phyloP scores from a whole-genome alignment of 495 filamentous ascomycete species.

The Penicillium angulare region DNA sequence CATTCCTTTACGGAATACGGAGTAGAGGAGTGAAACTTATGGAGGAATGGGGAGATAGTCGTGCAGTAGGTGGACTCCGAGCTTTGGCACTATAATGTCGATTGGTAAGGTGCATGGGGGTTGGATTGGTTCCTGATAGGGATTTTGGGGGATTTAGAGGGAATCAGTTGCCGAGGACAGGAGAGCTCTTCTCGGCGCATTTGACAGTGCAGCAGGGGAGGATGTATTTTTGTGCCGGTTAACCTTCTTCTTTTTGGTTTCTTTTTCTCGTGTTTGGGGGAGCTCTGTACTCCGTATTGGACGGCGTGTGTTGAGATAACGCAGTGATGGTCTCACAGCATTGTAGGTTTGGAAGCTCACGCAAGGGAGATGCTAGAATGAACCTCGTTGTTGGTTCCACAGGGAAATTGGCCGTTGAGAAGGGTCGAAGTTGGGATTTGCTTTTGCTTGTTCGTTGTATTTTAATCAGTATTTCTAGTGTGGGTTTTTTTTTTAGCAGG shows the following conservation, averaged over 20 bases:
- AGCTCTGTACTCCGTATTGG: too few species aligned
- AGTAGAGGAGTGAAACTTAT: too few species aligned
- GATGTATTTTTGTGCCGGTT: too few species aligned
- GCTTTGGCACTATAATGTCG: not conserved
- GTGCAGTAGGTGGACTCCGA: slow-evolving; percentile 1
- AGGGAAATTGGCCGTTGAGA: too few species aligned
- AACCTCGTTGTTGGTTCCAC: too few species aligned
- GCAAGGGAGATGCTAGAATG: not conserved
- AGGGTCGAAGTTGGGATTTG: too few species aligned
- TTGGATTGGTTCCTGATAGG: not conserved
- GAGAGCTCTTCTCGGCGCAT: not conserved
- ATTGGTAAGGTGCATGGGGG: slow-evolving; percentile 3
- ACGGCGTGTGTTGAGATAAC: too few species aligned
- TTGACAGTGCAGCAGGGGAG: too few species aligned
- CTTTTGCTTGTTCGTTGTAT: not conserved
- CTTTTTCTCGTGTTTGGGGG: too few species aligned
- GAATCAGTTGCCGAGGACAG: not conserved
- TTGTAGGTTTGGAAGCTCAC: not conserved
- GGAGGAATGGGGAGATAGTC: not conserved
- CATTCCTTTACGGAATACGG: too few species aligned
- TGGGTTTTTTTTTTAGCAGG: not conserved
- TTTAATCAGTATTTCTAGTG: not conserved
- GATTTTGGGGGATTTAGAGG: not conserved
- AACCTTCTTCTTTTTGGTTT: not conserved
- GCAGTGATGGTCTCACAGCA: too few species aligned